Percentiles rank a stretch among this genome's conserved stretches.
Conservation (phyloP, 768 basidiomycete genomes). For the Suillus plorans region DNA sequence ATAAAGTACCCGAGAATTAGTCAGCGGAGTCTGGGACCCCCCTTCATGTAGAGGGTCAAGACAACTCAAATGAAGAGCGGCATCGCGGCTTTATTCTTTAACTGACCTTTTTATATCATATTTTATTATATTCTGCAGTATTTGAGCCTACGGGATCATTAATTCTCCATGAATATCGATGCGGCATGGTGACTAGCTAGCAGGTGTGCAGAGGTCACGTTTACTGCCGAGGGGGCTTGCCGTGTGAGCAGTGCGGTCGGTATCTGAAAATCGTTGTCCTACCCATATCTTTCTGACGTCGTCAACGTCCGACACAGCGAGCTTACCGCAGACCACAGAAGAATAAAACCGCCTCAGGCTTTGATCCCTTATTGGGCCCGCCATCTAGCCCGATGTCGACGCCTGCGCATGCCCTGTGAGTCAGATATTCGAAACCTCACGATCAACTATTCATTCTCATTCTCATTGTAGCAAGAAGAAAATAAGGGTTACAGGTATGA, state of each 20-base stretch:
- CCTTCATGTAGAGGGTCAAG: too few relatives aligned
- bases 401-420: conserved; percentile 27
- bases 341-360: not conserved
- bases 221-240: conserved; percentile 9
- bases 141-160: too few relatives aligned
- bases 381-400: conserved; percentile 25
- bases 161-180: not conserved
- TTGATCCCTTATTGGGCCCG: conserved; percentile 1
- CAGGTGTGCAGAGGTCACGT: not conserved
- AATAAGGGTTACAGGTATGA: conserved; percentile 75
- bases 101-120: not conserved
- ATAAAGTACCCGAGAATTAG: too few relatives aligned
- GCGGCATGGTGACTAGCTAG: not conserved
- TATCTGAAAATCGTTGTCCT: conserved; percentile 28
- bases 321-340: not conserved
- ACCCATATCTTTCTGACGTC: conserved; percentile 15
- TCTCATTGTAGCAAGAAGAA: conserved; percentile 52
- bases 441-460: conserved; percentile 13
- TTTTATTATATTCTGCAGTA: not conserved
- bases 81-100: too few relatives aligned
- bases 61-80: too few relatives aligned
- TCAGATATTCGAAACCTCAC: not conserved
- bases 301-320: conserved; percentile 14
- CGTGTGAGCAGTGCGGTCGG: conserved; percentile 18
- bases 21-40: too few relatives aligned